phyloP scores from a whole-genome alignment of 305 asterid genomes.

The Solanum hybrid region DNA sequence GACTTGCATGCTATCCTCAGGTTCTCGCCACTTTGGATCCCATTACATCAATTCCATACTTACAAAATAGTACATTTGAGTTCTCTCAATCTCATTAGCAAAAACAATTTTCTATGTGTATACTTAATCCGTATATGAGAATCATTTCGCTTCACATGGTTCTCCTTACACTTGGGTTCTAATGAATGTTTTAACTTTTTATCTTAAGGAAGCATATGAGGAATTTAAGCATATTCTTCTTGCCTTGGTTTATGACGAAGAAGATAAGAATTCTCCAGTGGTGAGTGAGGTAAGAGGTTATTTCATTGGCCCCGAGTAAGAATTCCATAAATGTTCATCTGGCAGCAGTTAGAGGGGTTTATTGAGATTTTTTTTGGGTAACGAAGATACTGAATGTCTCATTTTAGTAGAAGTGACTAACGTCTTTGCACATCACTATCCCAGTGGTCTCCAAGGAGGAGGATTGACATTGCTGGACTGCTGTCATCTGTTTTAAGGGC shows the following conservation, averaged over 20 bases:
- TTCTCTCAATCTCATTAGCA: not conserved
- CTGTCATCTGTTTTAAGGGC: constrained; percentile 75
- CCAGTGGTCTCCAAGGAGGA: constrained; percentile 90
- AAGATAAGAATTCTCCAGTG: constrained; percentile 85
- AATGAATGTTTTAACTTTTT: constrained; percentile 15
- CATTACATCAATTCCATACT: not conserved
- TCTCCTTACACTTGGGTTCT: constrained; percentile 9
- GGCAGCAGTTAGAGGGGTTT: not conserved
- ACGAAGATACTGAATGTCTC: not conserved
- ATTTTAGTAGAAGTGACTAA: not conserved
- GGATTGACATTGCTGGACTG: constrained; percentile 86
- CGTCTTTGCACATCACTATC: constrained; percentile 11
- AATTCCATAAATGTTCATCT: not conserved
- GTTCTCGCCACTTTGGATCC: not conserved
- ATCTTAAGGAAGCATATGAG: constrained; percentile 89
- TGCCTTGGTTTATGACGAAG: constrained; percentile 76
- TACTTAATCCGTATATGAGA: not conserved
- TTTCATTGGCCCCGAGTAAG: constrained; percentile 1
- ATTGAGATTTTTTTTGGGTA: not conserved
- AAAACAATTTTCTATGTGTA: not conserved
- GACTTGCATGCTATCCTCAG: not conserved
- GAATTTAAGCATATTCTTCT: constrained; percentile 88
- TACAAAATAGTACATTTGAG: not conserved
- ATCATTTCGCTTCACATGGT: not conserved
- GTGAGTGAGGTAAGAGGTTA: constrained; percentile 61